Evolutionary conservation across 1,139 yeast genomes (phyloP).

Genomic region (Yamadazyma spencermartinsiae): DNA sequence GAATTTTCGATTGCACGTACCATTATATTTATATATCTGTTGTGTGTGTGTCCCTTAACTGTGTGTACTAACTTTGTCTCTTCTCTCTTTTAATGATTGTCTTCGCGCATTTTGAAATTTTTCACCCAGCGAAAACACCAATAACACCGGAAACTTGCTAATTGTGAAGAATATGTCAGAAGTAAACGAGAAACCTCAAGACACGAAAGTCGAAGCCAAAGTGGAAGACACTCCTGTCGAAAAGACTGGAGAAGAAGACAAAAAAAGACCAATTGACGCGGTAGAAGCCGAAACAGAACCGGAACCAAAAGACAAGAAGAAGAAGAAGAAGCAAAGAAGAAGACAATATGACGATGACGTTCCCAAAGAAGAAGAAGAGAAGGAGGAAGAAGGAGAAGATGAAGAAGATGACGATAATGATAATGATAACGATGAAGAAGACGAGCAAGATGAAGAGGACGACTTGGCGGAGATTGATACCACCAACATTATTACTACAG

Average conservation of each 20-base stretch:
- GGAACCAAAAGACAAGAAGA: constrained; percentile 23
- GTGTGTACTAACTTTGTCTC: too few relatives aligned
- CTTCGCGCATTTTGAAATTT: too few relatives aligned
- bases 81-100: too few relatives aligned
- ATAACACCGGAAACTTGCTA: too few relatives aligned
- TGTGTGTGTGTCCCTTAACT: too few relatives aligned
- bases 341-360: constrained; percentile 51
- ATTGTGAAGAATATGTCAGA: constrained; percentile 2
- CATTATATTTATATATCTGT: too few relatives aligned
- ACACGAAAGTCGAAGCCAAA: constrained; percentile 5
- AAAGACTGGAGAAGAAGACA: constrained; percentile 14
- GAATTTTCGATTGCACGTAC: too few relatives aligned
- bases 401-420: constrained; percentile 54
- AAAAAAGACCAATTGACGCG: constrained; percentile 19
- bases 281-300: constrained; percentile 14
- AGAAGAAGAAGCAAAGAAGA: constrained; percentile 46
- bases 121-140: too few relatives aligned
- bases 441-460: constrained; percentile 67
- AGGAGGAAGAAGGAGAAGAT: constrained; percentile 52
- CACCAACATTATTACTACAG: constrained; percentile 77
- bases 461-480: constrained; percentile 82
- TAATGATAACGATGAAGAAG: constrained; percentile 48
- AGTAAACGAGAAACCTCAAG: constrained; percentile 4
- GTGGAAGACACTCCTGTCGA: constrained; percentile 9
- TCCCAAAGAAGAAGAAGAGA: constrained; percentile 37